A percentile compares a stretch with the other conserved stretches of the same genome.
phyloP scores from a whole-genome alignment of 805 yeast genomes.

The Candida ficus region DNA sequence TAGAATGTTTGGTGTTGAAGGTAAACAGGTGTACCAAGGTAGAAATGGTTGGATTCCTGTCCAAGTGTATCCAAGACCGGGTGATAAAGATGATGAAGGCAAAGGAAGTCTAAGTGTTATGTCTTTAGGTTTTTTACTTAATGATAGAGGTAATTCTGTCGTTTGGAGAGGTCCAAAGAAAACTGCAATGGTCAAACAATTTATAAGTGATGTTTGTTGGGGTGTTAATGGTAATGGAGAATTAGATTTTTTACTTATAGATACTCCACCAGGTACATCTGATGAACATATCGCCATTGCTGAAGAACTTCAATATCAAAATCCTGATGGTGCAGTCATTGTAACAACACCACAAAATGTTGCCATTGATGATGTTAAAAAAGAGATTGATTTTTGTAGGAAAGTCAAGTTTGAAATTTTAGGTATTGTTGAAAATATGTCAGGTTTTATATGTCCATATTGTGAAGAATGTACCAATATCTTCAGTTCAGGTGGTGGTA shows the following conservation, averaged over 20 bases:
- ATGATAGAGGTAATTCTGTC: constrained; percentile 81
- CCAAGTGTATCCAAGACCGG: constrained; percentile 29
- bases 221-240: constrained; percentile 35
- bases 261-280: constrained; percentile 98
- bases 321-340: constrained; percentile 87
- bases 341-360: constrained; percentile 97
- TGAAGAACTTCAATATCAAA: constrained; percentile 68
- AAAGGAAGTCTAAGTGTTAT: constrained; percentile 42
- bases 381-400: constrained; percentile 86
- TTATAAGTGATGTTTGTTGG: constrained; percentile 89
- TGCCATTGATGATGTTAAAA: constrained; percentile 89
- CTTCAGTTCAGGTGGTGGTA: constrained; percentile 92
- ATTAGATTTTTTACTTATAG: constrained; percentile 73
- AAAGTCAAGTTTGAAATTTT: constrained; percentile 76
- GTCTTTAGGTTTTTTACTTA: constrained; percentile 83
- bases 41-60: constrained; percentile 93
- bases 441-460: constrained; percentile 92
- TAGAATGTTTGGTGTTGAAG: constrained; percentile 90
- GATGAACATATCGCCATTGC: constrained; percentile 98
- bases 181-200: constrained; percentile 95
- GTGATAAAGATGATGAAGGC: constrained; percentile 15
- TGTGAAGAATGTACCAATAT: constrained; percentile 91
- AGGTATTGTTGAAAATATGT: constrained; percentile 94
- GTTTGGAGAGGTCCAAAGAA: constrained; percentile 99
- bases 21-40: constrained; percentile 72